Evolutionary conservation across 371 early-diverging fungal genomes (phyloP).

Genomic region (Mucor lusitanicus): DNA sequence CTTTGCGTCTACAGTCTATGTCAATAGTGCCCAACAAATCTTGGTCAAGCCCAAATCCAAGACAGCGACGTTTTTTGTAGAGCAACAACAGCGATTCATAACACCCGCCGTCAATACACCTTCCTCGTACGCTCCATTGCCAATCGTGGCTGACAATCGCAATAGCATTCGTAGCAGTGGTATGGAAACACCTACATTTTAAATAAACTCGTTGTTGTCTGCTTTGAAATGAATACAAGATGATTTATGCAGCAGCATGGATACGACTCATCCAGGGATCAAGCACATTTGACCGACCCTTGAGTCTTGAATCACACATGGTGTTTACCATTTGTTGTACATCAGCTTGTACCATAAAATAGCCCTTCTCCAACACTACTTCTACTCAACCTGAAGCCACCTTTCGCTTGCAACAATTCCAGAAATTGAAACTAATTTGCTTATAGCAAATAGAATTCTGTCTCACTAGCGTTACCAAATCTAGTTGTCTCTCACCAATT

Average conservation of each 20-base stretch:
- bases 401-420: neutral
- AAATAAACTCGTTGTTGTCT: neutral
- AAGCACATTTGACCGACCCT: neutral
- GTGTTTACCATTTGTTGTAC: too few relatives aligned
- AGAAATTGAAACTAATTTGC: neutral
- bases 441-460: neutral
- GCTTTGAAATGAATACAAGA: too few relatives aligned
- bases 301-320: too few relatives aligned
- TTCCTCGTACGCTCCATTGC: neutral
- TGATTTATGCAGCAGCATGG: neutral
- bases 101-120: conserved; percentile 11
- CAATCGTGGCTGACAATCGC: neutral
- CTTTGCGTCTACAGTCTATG: conserved; percentile 59
- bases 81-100: conserved; percentile 61
- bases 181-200: neutral
- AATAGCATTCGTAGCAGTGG: neutral
- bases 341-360: too few relatives aligned
- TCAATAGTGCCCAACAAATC: conserved; percentile 67
- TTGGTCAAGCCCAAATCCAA: conserved; percentile 65
- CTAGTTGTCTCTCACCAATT: neutral
- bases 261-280: neutral
- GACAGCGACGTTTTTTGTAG: conserved; percentile 70
- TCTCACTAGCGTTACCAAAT: neutral
- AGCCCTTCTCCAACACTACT: too few relatives aligned
- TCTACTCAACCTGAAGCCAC: too few relatives aligned